Percentiles rank a stretch among this genome's conserved stretches.
Evolutionary conservation across 805 yeast genomes (phyloP).

Genomic region (Cephaloascus fragrans): DNA sequence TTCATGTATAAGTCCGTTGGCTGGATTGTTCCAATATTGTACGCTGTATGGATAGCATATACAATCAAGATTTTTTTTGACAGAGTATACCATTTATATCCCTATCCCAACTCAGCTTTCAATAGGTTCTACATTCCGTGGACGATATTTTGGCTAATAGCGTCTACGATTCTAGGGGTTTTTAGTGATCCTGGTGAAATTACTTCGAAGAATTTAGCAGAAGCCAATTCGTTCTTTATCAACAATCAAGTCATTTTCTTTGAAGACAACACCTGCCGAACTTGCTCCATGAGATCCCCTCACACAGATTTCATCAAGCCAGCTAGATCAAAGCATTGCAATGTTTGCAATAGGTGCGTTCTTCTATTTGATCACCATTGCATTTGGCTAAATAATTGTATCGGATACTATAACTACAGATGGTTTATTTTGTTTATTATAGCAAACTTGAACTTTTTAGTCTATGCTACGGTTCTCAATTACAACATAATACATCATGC

Average conservation of each 20-base stretch:
- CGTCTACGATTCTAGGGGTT: constrained; percentile 16
- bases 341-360: constrained; percentile 37
- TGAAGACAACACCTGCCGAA: constrained; percentile 31
- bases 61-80: not conserved
- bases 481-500: constrained; percentile 6
- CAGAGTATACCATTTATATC: not conserved
- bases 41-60: constrained; percentile 14
- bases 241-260: constrained; percentile 47
- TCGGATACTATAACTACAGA: constrained; percentile 49
- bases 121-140: constrained; percentile 10
- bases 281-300: constrained; percentile 24
- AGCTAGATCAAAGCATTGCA: constrained; percentile 55
- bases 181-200: constrained; percentile 25
- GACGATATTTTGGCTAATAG: constrained; percentile 16
- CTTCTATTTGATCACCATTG: constrained; percentile 52
- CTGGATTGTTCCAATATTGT: constrained; percentile 25
- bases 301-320: constrained; percentile 26
- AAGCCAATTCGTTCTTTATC: constrained; percentile 7
- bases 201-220: constrained; percentile 6
- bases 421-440: constrained; percentile 51
- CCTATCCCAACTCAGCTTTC: constrained; percentile 1
- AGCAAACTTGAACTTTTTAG: constrained; percentile 27
- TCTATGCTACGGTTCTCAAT: constrained; percentile 20
- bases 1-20: constrained; percentile 9
- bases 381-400: constrained; percentile 52